phyloP scores from a whole-genome alignment of 768 basidiomycete genomes.

The Lentinula detonsa region DNA sequence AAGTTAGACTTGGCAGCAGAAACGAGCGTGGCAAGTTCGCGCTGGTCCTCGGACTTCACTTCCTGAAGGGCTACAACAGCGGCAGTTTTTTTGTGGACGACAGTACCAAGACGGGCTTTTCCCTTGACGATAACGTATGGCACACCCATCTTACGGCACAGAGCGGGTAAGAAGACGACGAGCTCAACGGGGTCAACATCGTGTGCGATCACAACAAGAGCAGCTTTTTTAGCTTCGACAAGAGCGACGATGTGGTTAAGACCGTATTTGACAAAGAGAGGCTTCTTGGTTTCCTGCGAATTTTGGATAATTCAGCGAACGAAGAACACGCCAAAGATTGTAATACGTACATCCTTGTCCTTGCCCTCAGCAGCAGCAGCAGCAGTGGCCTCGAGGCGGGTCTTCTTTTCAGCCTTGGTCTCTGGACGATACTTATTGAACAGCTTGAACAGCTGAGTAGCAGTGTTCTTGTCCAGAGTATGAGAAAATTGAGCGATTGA shows the following conservation, averaged over 20 bases:
- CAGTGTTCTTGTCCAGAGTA: constrained; percentile 99
- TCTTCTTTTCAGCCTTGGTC: constrained; percentile 96
- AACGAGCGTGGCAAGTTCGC: constrained; percentile 88
- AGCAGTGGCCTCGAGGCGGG: constrained; percentile 75
- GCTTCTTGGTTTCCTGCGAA: constrained; percentile 61
- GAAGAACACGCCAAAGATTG: background rate
- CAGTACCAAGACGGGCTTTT: constrained; percentile 96
- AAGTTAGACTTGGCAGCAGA: constrained; percentile 97
- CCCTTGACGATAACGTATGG: constrained; percentile 98
- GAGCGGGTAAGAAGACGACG: constrained; percentile 95
- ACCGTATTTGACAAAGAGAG: constrained; percentile 92
- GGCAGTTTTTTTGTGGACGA: constrained; percentile 98
- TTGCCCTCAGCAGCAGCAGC: constrained; percentile 79
- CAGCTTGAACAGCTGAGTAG: constrained; percentile 96
- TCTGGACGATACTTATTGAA: constrained; percentile 97
- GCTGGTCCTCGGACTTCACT: constrained; percentile 90
- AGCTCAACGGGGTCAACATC: constrained; percentile 99
- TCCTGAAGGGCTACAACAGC: constrained; percentile 90
- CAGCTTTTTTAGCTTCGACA: constrained; percentile 96
- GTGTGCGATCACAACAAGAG: constrained; percentile 92
- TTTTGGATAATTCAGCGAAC: background rate
- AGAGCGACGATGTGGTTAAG: constrained; percentile 96
- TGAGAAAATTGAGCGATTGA: constrained; percentile 96
- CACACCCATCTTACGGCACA: constrained; percentile 99
- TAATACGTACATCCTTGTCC: constrained; percentile 39